Percentiles rank a stretch among this genome's conserved stretches.
These are phyloP conservation scores for Solanum hybrid DNA, from an alignment of 305 asterid genomes.

Conservation along the genomic window DNA sequence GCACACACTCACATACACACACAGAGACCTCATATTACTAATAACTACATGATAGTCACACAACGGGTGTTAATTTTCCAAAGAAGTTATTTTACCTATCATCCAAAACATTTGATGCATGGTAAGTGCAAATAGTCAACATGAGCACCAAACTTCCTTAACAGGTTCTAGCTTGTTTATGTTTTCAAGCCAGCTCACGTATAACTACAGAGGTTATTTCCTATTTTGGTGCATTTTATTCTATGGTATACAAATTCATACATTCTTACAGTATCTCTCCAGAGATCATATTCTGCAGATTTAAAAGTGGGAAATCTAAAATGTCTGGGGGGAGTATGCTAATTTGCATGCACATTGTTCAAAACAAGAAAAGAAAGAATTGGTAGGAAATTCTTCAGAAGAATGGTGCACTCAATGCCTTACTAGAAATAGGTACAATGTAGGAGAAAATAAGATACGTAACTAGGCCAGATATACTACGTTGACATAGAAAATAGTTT, in stretches of 20 bases:
- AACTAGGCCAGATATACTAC: neutral
- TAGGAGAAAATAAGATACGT: neutral
- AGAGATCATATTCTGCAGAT: neutral
- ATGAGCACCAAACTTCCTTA: neutral
- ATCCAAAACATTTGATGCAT: neutral
- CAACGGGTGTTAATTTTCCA: neutral
- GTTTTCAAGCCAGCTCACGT: neutral
- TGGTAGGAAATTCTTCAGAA: neutral
- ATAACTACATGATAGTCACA: neutral
- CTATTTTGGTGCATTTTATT: neutral
- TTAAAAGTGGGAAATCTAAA: neutral
- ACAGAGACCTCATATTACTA: neutral
- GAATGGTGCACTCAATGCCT: neutral
- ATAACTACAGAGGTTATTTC: neutral
- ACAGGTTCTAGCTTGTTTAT: neutral
- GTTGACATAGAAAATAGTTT: neutral
- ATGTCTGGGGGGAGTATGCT: neutral
- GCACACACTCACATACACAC: neutral
- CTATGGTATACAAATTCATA: neutral
- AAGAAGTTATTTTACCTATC: neutral
- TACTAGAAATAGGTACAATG: neutral
- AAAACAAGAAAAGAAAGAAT: neutral
- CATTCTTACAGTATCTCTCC: neutral
- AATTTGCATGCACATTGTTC: neutral
- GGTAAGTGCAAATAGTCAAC: neutral